Evolutionary conservation across 2,329 filamentous ascomycete species (phyloP), one percentile per base, ranked within the genome.

Genomic region (Knufia petricola): DNA sequence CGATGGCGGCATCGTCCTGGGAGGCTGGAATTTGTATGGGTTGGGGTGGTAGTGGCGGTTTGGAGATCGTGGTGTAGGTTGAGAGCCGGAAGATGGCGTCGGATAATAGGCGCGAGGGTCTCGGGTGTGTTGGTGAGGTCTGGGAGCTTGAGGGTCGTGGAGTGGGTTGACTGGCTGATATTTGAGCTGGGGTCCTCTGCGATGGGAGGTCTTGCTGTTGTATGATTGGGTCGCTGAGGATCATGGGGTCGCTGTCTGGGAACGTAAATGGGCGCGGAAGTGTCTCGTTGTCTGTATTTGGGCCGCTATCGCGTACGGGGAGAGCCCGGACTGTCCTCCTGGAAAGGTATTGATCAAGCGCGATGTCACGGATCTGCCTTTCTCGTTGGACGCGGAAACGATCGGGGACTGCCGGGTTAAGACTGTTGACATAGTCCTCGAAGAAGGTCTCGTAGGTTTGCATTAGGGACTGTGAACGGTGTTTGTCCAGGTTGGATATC

Each of bases 81-180:
- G 46, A 34, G 10, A 52, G 40, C 8, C 40, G 46, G 17, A 30
- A 34, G 20, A 52, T 20, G 6, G 30, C 31, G 10, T 42, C 20
- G n/a, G n/a, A n/a, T 6, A n/a, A 8, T 31, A 34, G 32, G n/a
- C 30, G 46, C 12, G 30, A 28, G 7, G 10, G 43, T 9, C 32
- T 19, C 4, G 37, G 7, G 13, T 13, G 15, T 12, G 21, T 3
- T 2, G 13, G 19, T 7, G 12, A 13, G 3, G 34, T 39, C n/a
- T 23, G 12, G 17, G 13, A 17, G 32, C 6, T 49, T 23, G 19
- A 26, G 3, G 28, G 23, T 21, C 13, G 26, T 20, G 28, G 31
- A n/a, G 19, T n/a, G 24, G 46, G 45, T 15, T 36, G 50, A 24
- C 28, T 48, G 24, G 39, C 34, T 34, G 46, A 45, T 15, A 9